Base-by-base conservation (phyloP, 768 basidiomycete species). In the Tricholomella constricta region DNA sequence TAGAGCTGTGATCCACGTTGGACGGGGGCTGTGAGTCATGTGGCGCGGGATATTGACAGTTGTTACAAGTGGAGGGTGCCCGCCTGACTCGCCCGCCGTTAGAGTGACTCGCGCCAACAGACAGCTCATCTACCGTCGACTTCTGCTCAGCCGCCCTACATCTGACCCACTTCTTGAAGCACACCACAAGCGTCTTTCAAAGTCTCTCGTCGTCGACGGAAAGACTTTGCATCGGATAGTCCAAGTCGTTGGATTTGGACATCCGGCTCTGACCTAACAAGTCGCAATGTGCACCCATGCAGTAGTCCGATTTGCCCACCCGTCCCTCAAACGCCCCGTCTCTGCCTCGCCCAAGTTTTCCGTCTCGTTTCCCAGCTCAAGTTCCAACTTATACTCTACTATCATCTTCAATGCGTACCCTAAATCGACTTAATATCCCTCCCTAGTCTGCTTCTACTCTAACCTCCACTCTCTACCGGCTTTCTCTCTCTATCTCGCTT, bases 201-300 rank as follows among this genome's bases (percentile, higher is more conserved):
- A 53, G 45, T 63, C 60, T 60, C 62, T 65, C 67, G 68, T 54
- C 50, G 11, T 37, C 40, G 55, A 58, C 70, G 75, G 76, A 66
- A 57, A 67, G 69, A 65, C 69, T 70, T 68, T 71, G 68, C 66
- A 63, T 61, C 56, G 73, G 75, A 75, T 77, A 62, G 59, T 56
- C 79, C 75, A 77, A 70, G 73, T 77, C 71, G 19, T 65, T 45
- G 69, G 68, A 62, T 62, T 74, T 68, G 72, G 72, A 61, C 66
- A 62, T 73, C 75, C 74, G 65, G 53, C 49, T 61, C 54, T 63
- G 32, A 64, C 65, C 56, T 40, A 62, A 51, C 52, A 56, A 61
- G 51, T 62, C 69, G 62, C 68, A 64, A 84, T 85, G 83, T 76
- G 56, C 55, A 62, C 62, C 11, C 34, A 51, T 38, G 41, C 22